Percentiles rank a stretch among this genome's conserved stretches.
Evolutionary conservation across 1,139 yeast species (phyloP).

Genomic region (Taphrina populina): DNA sequence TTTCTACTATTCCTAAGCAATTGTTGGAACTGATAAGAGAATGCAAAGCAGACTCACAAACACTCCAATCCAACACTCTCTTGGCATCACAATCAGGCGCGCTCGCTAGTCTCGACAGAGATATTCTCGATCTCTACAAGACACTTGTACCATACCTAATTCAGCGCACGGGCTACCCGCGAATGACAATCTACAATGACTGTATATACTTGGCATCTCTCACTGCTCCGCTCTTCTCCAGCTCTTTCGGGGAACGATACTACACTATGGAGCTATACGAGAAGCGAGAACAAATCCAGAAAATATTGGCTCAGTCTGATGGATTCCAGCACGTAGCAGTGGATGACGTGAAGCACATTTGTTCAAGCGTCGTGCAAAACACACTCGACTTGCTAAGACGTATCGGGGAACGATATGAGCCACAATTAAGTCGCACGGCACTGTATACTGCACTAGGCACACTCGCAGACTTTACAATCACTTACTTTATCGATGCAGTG

Average conservation of each 20-base stretch:
- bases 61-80: background rate
- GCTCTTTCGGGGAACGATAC: constrained; percentile 11
- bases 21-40: constrained; percentile 8
- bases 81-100: background rate
- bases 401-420: constrained; percentile 22
- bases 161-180: constrained; percentile 9
- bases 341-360: constrained; percentile 1
- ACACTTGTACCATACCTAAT: constrained; percentile 9
- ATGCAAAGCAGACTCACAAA: constrained; percentile 4
- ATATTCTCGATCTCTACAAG: constrained; percentile 9
- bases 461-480: constrained; percentile 19
- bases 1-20: constrained; percentile 12
- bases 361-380: constrained; percentile 10
- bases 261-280: constrained; percentile 16
- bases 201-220: constrained; percentile 11
- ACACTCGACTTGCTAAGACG: constrained; percentile 17
- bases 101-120: background rate
- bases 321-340: constrained; percentile 13
- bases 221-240: background rate
- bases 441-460: constrained; percentile 28
- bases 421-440: constrained; percentile 13
- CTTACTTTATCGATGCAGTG: constrained; percentile 4
- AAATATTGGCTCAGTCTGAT: constrained; percentile 1
- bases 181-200: constrained; percentile 30
- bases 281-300: constrained; percentile 14